Conservation (phyloP, 139 green algal species). For the Nannochloris sp. region DNA sequence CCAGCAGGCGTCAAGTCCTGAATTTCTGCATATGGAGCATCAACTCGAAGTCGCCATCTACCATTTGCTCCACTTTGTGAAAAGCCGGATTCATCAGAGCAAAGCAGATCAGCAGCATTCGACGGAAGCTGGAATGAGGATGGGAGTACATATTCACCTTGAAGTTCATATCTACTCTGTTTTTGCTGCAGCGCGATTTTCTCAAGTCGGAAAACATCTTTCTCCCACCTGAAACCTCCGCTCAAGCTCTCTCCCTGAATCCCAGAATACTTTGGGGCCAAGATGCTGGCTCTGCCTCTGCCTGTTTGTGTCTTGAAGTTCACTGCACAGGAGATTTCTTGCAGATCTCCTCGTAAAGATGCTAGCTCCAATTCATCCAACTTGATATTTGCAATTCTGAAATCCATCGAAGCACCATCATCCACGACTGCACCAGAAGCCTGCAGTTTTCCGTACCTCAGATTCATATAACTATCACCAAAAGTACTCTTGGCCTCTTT, state of each 20-base stretch:
- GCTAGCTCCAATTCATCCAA: slow-evolving; percentile 85
- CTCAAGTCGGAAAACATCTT: slow-evolving; percentile 77
- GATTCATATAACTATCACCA: slow-evolving; percentile 21
- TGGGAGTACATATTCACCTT: slow-evolving; percentile 69
- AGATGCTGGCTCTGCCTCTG: slow-evolving; percentile 38
- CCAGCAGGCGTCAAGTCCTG: slow-evolving; percentile 80
- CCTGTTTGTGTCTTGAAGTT: slow-evolving; percentile 56
- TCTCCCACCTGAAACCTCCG: slow-evolving; percentile 63
- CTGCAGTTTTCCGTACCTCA: slow-evolving; percentile 40
- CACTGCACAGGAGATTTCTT: slow-evolving; percentile 47
- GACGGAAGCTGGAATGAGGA: slow-evolving; percentile 31
- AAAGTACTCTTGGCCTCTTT: not conserved
- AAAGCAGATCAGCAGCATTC: slow-evolving; percentile 27
- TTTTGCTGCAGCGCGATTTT: slow-evolving; percentile 63
- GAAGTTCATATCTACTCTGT: slow-evolving; percentile 53
- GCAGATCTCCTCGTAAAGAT: slow-evolving; percentile 63
- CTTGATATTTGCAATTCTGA: slow-evolving; percentile 38
- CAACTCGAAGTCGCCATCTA: slow-evolving; percentile 29
- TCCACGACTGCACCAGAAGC: slow-evolving; percentile 25
- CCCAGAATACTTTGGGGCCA: slow-evolving; percentile 54
- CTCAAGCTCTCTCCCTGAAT: slow-evolving; percentile 49
- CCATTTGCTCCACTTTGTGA: slow-evolving; percentile 30
- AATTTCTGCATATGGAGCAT: slow-evolving; percentile 65
- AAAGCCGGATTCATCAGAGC: slow-evolving; percentile 4
- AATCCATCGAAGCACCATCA: slow-evolving; percentile 13